Base-by-base conservation (phyloP, 1,139 yeast genomes). In the Geotrichum restrictum region DNA sequence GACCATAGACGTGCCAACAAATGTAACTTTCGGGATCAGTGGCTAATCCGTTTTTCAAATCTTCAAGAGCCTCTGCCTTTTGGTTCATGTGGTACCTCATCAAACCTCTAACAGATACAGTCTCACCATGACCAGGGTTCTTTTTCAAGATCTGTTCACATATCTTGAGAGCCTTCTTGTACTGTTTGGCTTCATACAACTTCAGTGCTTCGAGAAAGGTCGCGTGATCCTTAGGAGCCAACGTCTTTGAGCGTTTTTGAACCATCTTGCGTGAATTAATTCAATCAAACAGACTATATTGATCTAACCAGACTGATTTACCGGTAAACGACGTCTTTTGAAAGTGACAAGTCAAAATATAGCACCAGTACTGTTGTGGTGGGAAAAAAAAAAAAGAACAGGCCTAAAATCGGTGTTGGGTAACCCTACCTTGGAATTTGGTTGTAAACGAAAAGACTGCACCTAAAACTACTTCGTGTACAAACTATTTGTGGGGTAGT, bases 1-100 rank as follows among this genome's bases (percentile, higher is more conserved):
- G 82, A 8, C 97, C 98, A 13, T 88, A 78, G 62, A 94, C 80
- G 65, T 94, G 98, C 71, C 89, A 79, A 32, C 87, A 86, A 50
- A 89, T 78, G 55, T 88, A 84, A 60, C 83, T 76, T 57, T 71
- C 69, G 19, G 66, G 60, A 44, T 80, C 84, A 62, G 82, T 81
- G 37, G 74, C 72, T 24, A 81, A 60, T 0, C 95, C 95, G 62
- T 79, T 80, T 46, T 71, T 62, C 49, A 89, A 78, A 60, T 81
- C 81, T 0, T 76, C 67, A 52, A 76, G 82, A 0, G 93, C 93
- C 56, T 88, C 96, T 1, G 73, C 74, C 64, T 60, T 61, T 40
- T 80, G 81, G 48, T 82, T 85, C 53, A 72, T 59, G 54, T 73
- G 74, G 64, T 75, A 75, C 57, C 83, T 72, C 55, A 82, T 74